A percentile compares a stretch with the other conserved stretches of the same genome.
phyloP scores from a whole-genome alignment of 352 stramenopile species.

The Albugo laibachii region DNA sequence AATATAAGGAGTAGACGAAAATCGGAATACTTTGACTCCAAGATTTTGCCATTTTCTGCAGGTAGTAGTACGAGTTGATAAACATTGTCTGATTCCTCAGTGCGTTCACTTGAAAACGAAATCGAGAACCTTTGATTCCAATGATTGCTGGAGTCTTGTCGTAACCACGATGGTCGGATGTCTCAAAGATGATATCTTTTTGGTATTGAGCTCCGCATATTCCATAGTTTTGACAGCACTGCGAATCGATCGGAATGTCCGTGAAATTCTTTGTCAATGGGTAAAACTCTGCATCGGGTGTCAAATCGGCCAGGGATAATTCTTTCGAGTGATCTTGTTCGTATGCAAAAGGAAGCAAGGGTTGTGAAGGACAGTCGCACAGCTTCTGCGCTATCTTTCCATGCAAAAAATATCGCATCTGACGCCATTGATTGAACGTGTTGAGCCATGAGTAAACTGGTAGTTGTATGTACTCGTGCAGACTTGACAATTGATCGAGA shows the following conservation, averaged over 20 bases:
- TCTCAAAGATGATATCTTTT: constrained; percentile 59
- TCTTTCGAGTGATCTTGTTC: constrained; percentile 17
- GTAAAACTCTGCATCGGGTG: constrained; percentile 50
- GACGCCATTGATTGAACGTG: constrained; percentile 73
- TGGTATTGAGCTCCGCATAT: constrained; percentile 76
- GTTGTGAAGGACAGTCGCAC: constrained; percentile 55
- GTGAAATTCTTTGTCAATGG: constrained; percentile 73
- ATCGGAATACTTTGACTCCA: constrained; percentile 4
- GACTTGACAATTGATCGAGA: constrained; percentile 40
- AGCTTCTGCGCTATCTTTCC: constrained; percentile 36
- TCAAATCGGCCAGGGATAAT: constrained; percentile 17
- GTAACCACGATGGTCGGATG: not conserved
- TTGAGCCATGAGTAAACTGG: constrained; percentile 79
- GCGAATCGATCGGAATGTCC: constrained; percentile 68
- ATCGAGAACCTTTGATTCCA: constrained; percentile 48
- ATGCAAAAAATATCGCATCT: constrained; percentile 61
- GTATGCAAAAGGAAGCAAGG: constrained; percentile 62
- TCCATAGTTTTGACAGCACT: constrained; percentile 77
- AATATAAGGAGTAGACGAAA: constrained; percentile 81
- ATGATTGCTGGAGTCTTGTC: constrained; percentile 1
- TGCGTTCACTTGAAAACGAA: constrained; percentile 74
- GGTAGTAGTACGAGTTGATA: constrained; percentile 81
- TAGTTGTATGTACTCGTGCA: constrained; percentile 60
- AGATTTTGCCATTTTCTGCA: constrained; percentile 9
- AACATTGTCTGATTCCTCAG: constrained; percentile 79